phyloP scores from a whole-genome alignment of 345 rosid genomes.

The Ailanthus altissimus region DNA sequence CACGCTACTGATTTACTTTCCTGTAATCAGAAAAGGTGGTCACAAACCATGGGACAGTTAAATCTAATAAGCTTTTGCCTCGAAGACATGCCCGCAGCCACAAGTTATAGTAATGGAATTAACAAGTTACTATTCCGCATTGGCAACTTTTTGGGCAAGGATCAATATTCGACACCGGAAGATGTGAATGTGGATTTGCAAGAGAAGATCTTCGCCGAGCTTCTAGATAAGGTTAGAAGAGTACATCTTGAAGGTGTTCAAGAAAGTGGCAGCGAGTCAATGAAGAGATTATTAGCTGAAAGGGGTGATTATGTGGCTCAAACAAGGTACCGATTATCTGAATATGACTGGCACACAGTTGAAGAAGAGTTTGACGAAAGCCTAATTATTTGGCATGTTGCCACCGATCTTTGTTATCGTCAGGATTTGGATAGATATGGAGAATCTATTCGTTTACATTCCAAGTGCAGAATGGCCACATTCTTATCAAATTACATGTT shows the following conservation, averaged over 20 bases:
- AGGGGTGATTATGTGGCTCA: background rate
- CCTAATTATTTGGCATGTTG: background rate
- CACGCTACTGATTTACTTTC: background rate
- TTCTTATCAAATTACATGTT: too few relatives aligned
- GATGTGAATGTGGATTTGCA: background rate
- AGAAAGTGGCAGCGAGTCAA: too few relatives aligned
- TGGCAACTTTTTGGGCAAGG: background rate
- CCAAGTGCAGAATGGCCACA: too few relatives aligned
- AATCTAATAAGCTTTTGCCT: background rate
- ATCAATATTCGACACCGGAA: background rate
- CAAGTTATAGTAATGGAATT: background rate
- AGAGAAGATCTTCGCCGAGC: background rate
- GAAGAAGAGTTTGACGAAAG: background rate
- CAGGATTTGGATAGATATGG: too few relatives aligned
- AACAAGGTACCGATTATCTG: background rate
- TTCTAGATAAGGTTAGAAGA: background rate
- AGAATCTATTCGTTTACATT: too few relatives aligned
- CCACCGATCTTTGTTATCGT: slow-evolving; percentile 1
- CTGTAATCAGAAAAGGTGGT: background rate
- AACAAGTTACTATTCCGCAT: background rate
- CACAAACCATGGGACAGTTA: background rate
- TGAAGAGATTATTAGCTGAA: background rate
- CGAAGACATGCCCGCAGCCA: background rate
- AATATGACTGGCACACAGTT: background rate
- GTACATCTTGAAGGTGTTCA: background rate